phyloP scores from a whole-genome alignment of 768 basidiomycete genomes.

The Collybia mongolica region DNA sequence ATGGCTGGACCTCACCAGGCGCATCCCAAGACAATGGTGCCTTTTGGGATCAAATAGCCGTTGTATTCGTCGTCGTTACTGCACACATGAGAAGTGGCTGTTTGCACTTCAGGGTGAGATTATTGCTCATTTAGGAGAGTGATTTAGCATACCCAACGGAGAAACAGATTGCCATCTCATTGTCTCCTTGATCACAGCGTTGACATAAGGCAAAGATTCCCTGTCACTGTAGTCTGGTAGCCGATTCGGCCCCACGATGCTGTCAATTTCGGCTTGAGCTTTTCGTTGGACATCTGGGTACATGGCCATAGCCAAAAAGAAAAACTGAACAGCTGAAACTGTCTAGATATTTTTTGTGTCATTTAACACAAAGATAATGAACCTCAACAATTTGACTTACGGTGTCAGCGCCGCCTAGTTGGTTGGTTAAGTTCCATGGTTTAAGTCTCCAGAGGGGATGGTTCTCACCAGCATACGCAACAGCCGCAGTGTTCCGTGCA shows the following conservation, averaged over 20 bases:
- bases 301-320: slow-evolving; percentile 10
- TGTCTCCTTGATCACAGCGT: neutral
- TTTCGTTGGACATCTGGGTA: slow-evolving; percentile 6
- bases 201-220: neutral
- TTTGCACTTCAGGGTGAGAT: neutral
- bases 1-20: slow-evolving; percentile 1
- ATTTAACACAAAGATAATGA: neutral
- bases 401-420: slow-evolving; percentile 7
- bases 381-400: too few relatives aligned
- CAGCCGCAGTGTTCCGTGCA: slow-evolving; percentile 12
- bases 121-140: too few relatives aligned
- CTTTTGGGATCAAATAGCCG: neutral
- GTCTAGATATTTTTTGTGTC: neutral
- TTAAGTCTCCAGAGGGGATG: neutral
- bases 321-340: neutral
- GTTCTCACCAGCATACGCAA: slow-evolving; percentile 2
- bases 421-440: neutral
- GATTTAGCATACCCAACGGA: slow-evolving; percentile 1
- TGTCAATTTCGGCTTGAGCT: slow-evolving; percentile 10
- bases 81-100: neutral
- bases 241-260: slow-evolving; percentile 18
- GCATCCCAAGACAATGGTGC: slow-evolving; percentile 11
- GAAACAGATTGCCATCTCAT: slow-evolving; percentile 5
- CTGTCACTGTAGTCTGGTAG: slow-evolving; percentile 7
- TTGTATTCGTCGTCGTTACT: neutral